Percentiles rank a stretch among this genome's conserved stretches.
These are phyloP conservation scores for Periconia macrospinosa DNA, from an alignment of 2,329 filamentous ascomycete species.

Conservation along the genomic window DNA sequence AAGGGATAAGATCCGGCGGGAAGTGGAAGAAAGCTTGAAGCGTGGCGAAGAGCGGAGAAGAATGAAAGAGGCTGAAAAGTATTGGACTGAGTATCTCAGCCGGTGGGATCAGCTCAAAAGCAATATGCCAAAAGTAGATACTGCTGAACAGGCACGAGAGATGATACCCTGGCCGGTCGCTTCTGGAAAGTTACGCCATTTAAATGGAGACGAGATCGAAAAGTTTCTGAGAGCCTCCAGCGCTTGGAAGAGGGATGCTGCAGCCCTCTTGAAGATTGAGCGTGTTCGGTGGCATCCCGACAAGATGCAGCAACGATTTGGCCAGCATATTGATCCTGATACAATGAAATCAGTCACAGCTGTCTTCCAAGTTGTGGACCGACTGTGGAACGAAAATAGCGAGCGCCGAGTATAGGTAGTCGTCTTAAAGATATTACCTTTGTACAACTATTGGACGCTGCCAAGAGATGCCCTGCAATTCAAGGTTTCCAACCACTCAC, in stretches of 20 bases:
- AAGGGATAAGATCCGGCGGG: slow-evolving; percentile 54
- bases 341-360: slow-evolving; percentile 81
- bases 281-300: slow-evolving; percentile 96
- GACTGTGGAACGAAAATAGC: slow-evolving; percentile 67
- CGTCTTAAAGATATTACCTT: not conserved
- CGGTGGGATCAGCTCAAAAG: slow-evolving; percentile 63
- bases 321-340: slow-evolving; percentile 67
- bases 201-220: slow-evolving; percentile 64
- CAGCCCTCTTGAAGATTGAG: slow-evolving; percentile 72
- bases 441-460: not conserved
- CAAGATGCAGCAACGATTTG: slow-evolving; percentile 90
- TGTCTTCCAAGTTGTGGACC: slow-evolving; percentile 88
- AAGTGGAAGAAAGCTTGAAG: slow-evolving; percentile 70
- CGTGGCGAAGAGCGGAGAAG: slow-evolving; percentile 66
- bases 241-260: slow-evolving; percentile 40
- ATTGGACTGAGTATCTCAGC: slow-evolving; percentile 66
- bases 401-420: slow-evolving; percentile 7
- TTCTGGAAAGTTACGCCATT: slow-evolving; percentile 59
- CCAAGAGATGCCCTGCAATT: slow-evolving; percentile 1
- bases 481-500: not conserved
- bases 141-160: slow-evolving; percentile 26
- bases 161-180: slow-evolving; percentile 74
- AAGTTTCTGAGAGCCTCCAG: slow-evolving; percentile 68
- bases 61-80: slow-evolving; percentile 57
- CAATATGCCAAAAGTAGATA: slow-evolving; percentile 11